Conservation (phyloP, 1,139 yeast genomes). For the Suhomyces anneliseae region DNA sequence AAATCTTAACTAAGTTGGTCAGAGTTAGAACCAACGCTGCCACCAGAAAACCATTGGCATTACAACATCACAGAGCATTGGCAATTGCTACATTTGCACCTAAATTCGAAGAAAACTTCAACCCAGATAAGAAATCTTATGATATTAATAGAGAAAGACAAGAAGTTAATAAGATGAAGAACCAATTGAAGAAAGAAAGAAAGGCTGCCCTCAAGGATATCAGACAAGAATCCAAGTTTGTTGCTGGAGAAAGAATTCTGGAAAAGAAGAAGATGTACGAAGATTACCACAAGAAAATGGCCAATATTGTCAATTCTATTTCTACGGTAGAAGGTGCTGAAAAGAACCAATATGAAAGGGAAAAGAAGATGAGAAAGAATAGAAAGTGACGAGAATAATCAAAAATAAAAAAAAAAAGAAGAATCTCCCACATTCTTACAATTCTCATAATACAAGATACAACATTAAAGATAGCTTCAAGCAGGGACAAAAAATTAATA, state of each 20-base stretch:
- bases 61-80: slow-evolving; percentile 84
- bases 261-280: slow-evolving; percentile 75
- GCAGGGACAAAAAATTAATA: too few species aligned
- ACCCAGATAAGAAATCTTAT: slow-evolving; percentile 91
- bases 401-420: too few species aligned
- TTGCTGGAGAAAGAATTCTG: slow-evolving; percentile 79
- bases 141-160: slow-evolving; percentile 80
- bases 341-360: slow-evolving; percentile 86
- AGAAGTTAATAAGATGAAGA: slow-evolving; percentile 78
- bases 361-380: slow-evolving; percentile 64
- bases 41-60: slow-evolving; percentile 66
- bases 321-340: slow-evolving; percentile 94
- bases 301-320: slow-evolving; percentile 78
- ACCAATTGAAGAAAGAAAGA: slow-evolving; percentile 86
- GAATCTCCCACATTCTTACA: too few species aligned
- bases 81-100: slow-evolving; percentile 88
- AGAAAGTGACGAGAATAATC: slow-evolving; percentile 18
- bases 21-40: slow-evolving; percentile 42
- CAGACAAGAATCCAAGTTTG: slow-evolving; percentile 84
- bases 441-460: too few species aligned
- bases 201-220: slow-evolving; percentile 86
- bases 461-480: too few species aligned
- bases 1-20: slow-evolving; percentile 49
- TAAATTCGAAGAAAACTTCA: slow-evolving; percentile 91
- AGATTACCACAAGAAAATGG: slow-evolving; percentile 88